Evolutionary conservation across 768 basidiomycete genomes (phyloP), one percentile per base, ranked within the genome.

Genomic region (Termitomyces sp.): DNA sequence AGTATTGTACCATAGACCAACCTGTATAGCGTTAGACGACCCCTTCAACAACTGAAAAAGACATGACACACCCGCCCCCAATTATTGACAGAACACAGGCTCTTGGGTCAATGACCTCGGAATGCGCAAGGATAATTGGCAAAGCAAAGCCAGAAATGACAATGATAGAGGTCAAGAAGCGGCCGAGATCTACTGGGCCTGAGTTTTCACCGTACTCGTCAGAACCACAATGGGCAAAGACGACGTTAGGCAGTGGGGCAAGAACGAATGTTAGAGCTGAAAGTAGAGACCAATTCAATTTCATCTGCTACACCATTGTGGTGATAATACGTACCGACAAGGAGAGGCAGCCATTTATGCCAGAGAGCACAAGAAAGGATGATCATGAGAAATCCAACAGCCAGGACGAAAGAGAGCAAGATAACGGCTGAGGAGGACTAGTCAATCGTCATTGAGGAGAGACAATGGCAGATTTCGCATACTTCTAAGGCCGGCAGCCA

Each of bases 281-380:
- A 45, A 19, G 49, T 19, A n/a, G 26, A n/a, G 17, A 40, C 35
- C 42, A 47, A 38, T 58, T 41, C 43, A 45, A 32, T 37, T 2
- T 21, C 47, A 37, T 28, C 38, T 19, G 45, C 22, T 24, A 28
- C 5, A 11, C 12, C 19, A 38, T 51, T 24, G 40, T 38, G 28
- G 11, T n/a, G 14, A 19, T 35, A 21, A 19, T 19, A 77, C 90
- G 59, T 62, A 97, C 97, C 97, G 60, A 98, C 96, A 60, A 98
- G 80, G 49, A 99, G 78, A 34, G 97, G 97, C 21, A 98, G 78
- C 97, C 97, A 99, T 69, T 99, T 99, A 14, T 84, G 74, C 87
- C 88, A 98, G 30, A 98, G 75, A 7, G 97, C 97, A 68, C 97
- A 98, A 1, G 93, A 93, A 22, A 99, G 85, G 69, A 99, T 99